Evolutionary conservation across 2,329 filamentous ascomycete genomes (phyloP), one percentile per base, ranked within the genome.

Genomic region (Pseudogymnoascus sp.): DNA sequence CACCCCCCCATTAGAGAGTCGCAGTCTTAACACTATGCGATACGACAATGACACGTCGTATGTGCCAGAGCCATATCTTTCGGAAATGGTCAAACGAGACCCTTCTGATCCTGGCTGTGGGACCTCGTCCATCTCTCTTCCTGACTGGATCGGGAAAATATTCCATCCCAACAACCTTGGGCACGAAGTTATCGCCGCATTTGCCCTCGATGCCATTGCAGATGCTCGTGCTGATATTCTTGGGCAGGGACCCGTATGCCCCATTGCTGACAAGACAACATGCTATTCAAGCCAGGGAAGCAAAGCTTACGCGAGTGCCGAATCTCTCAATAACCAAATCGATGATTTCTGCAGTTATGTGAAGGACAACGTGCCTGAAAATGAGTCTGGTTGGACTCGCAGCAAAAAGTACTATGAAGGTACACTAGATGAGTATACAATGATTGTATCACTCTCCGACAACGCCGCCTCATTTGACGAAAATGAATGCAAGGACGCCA

Each of bases 81-180:
- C 50, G 4, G 38, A 58, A n/a, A 47, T 57, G 59, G 30, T 57
- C 28, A 58, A 61, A 43, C 59, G 62, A 39, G 47, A 71, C 60
- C 71, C 71, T 14, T 66, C 66, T 2, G 68, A 70, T 57, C 60
- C 38, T 30, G 39, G 39, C n/a, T 35, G 61, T 25, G 62, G 62
- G 30, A 37, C 39, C 20, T 58, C 62, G 7, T 62, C 64, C n/a
- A 33, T 72, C 14, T 68, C 68, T 1, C 60, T 72, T n/a, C 73
- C 72, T 6, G 71, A 74, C 66, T 62, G 43, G 9, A 62, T 73
- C 57, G 68, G 66, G 7, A 65, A 64, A 28, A 67, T 67, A 57
- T 75, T 75, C 62, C 73, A 75, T 61, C 71, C 73, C 9, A 75
- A 73, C 63, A 60, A 64, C 38, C 53, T 36, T 8, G 69, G 68